These are phyloP conservation scores for Podospora appendiculata DNA, from an alignment of 495 filamentous ascomycete genomes.

Conservation along the genomic window DNA sequence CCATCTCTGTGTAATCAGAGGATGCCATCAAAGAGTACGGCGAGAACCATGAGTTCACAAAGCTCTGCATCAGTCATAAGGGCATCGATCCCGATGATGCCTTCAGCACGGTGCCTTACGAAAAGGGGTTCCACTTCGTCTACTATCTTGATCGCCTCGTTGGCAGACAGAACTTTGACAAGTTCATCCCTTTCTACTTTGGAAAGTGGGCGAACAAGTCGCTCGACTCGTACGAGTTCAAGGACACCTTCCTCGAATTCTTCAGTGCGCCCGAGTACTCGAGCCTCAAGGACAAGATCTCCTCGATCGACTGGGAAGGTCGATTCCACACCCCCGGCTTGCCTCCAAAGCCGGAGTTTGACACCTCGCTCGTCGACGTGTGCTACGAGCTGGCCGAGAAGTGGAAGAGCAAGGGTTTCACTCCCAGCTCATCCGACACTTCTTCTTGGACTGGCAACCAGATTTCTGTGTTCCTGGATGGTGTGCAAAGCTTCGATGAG, in stretches of 20 bases:
- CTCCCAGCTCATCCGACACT: conserved; percentile 61
- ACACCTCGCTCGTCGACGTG: conserved; percentile 77
- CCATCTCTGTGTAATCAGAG: conserved; percentile 16
- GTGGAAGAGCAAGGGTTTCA: conserved; percentile 62
- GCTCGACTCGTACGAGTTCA: conserved; percentile 89
- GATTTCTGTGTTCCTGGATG: conserved; percentile 80
- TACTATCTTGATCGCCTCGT: conserved; percentile 79
- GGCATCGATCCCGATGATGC: conserved; percentile 93
- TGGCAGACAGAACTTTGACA: conserved; percentile 80
- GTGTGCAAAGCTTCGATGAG: conserved; percentile 53
- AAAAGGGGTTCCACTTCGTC: conserved; percentile 55
- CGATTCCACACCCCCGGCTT: conserved; percentile 81
- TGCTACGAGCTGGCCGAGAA: conserved; percentile 75
- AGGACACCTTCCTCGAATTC: conserved; percentile 75
- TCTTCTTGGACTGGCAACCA: conserved; percentile 73
- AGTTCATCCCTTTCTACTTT: conserved; percentile 94
- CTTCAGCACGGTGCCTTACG: conserved; percentile 80
- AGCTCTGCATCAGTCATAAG: conserved; percentile 76
- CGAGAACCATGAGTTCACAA: conserved; percentile 82
- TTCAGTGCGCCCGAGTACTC: conserved; percentile 57
- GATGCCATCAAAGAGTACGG: conserved; percentile 75
- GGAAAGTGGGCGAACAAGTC: conserved; percentile 71
- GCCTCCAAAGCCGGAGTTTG: conserved; percentile 83
- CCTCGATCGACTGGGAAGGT: conserved; percentile 74
- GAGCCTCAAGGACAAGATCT: conserved; percentile 56